phyloP scores from a whole-genome alignment of 164 flowering plant genomes.

The Piper betle region DNA sequence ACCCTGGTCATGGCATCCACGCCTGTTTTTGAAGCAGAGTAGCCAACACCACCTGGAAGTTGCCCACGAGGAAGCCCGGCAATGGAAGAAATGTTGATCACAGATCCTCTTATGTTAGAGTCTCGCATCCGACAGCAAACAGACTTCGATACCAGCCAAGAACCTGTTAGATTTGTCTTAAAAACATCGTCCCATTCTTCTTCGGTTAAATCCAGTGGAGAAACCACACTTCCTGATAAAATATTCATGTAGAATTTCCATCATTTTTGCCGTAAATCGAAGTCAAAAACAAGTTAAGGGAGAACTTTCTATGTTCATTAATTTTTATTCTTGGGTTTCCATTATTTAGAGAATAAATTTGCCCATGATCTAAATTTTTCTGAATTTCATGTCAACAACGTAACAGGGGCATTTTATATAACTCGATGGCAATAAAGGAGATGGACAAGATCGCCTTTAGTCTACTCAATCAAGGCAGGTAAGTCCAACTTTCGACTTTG shows the following conservation, averaged over 20 bases:
- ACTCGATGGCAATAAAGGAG: no score
- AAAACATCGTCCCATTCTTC: constrained; percentile 51
- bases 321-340: no score
- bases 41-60: constrained; percentile 47
- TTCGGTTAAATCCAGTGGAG: constrained; percentile 38
- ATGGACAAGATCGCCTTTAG: no score
- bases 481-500: no score
- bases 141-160: constrained; percentile 64
- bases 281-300: neutral
- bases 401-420: no score
- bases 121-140: constrained; percentile 50
- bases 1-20: constrained; percentile 56
- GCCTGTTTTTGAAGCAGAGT: constrained; percentile 48
- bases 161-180: constrained; percentile 51
- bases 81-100: constrained; percentile 66
- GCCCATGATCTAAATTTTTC: no score
- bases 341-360: no score
- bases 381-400: no score
- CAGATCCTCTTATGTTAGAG: constrained; percentile 39
- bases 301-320: no score
- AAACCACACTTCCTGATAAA: neutral
- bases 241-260: neutral
- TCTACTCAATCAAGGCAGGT: no score
- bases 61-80: constrained; percentile 53
- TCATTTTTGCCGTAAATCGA: neutral